A percentile compares a stretch with the other conserved stretches of the same genome.
These are phyloP conservation scores for Saksenaea vasiformis DNA, from an alignment of 371 early-diverging fungal species.

Conservation along the genomic window DNA sequence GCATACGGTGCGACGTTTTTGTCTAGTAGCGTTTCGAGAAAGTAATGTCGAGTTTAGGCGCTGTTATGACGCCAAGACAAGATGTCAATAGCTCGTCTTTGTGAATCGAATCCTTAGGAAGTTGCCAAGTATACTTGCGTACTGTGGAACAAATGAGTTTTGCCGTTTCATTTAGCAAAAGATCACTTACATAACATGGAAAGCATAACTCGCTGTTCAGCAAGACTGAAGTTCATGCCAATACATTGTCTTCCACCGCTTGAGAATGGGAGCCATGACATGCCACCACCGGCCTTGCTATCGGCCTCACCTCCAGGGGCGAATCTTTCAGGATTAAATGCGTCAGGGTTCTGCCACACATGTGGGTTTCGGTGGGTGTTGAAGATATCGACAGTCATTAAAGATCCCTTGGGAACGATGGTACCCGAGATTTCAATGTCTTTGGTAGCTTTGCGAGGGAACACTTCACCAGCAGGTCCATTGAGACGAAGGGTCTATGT, in stretches of 20 bases:
- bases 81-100: not conserved
- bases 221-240: constrained; percentile 35
- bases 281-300: not conserved
- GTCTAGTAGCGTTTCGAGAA: constrained; percentile 8
- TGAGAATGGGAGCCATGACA: constrained; percentile 18
- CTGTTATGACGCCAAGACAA: constrained; percentile 1
- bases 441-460: constrained; percentile 14
- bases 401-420: constrained; percentile 21
- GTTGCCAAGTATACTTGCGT: constrained; percentile 21
- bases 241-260: constrained; percentile 45
- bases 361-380: constrained; percentile 17
- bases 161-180: not conserved
- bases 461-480: constrained; percentile 1
- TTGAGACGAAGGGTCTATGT: constrained; percentile 11
- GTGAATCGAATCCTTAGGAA: constrained; percentile 23
- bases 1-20: not conserved
- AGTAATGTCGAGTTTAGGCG: not conserved
- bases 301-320: constrained; percentile 12
- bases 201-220: constrained; percentile 37
- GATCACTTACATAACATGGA: constrained; percentile 31
- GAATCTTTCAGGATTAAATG: constrained; percentile 25
- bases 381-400: constrained; percentile 12
- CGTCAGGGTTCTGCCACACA: constrained; percentile 22
- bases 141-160: constrained; percentile 6
- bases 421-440: constrained; percentile 17